Evolutionary conservation across 2,329 filamentous ascomycete species (phyloP).

Genomic region (Domatiomyces catenatus): DNA sequence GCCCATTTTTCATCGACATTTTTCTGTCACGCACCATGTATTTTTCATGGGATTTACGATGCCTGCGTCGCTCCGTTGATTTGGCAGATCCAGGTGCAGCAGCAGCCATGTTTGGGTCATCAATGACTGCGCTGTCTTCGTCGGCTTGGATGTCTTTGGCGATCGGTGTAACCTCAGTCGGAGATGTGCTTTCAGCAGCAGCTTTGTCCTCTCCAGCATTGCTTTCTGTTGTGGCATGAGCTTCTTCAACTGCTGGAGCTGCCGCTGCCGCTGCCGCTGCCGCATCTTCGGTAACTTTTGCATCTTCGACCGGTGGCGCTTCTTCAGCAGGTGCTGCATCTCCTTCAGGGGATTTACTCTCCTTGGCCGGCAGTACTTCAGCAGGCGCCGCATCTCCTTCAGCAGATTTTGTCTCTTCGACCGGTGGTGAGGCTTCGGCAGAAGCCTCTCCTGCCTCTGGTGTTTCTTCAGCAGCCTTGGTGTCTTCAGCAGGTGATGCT

Average conservation of each 20-base stretch:
- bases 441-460: too few species aligned
- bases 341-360: too few species aligned
- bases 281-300: conserved; percentile 5
- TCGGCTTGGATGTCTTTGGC: conserved; percentile 11
- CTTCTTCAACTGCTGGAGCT: conserved; percentile 8
- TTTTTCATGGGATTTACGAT: conserved; percentile 7
- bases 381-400: too few species aligned
- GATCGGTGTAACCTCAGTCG: conserved; percentile 8
- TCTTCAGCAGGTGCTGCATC: neutral
- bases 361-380: too few species aligned
- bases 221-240: conserved; percentile 9
- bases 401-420: too few species aligned
- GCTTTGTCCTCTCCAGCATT: neutral
- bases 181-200: conserved; percentile 3
- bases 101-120: conserved; percentile 3
- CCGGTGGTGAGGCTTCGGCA: too few species aligned
- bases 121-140: conserved; percentile 7
- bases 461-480: too few species aligned
- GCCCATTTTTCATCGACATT: conserved; percentile 7
- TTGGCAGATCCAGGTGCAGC: neutral
- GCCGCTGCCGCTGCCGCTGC: too few species aligned
- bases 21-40: conserved; percentile 9
- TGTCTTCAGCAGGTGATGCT: too few species aligned
- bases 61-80: conserved; percentile 2
- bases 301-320: conserved; percentile 4